These are phyloP conservation scores for Moringa oleifera DNA, from an alignment of 345 rosid species.

Conservation along the genomic window DNA sequence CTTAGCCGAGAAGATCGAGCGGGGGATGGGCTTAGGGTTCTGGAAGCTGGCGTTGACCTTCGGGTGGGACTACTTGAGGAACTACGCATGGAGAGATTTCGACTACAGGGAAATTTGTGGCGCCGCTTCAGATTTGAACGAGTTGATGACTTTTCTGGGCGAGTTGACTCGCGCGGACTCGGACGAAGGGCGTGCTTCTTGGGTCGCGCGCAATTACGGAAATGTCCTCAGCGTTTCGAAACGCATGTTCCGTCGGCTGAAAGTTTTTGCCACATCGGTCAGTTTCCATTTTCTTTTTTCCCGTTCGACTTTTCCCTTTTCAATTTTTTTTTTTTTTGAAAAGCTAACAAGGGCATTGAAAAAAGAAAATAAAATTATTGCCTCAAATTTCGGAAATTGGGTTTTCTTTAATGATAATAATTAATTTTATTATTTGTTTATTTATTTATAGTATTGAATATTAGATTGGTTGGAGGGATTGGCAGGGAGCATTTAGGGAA, in stretches of 20 bases:
- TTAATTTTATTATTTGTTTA: not conserved
- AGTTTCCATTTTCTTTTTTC: conserved; percentile 3
- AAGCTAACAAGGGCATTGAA: too few species aligned
- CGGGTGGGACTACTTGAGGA: conserved; percentile 72
- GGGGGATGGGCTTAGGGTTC: conserved; percentile 38
- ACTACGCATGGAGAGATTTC: conserved; percentile 66
- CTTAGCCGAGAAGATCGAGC: conserved; percentile 50
- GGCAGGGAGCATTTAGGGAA: conserved; percentile 65
- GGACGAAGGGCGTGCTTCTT: conserved; percentile 41
- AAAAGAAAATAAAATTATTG: too few species aligned
- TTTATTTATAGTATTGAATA: not conserved
- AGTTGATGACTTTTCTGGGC: conserved; percentile 36
- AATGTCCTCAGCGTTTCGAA: conserved; percentile 42
- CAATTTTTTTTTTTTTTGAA: too few species aligned
- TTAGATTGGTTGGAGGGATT: not conserved
- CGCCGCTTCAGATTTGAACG: conserved; percentile 55
- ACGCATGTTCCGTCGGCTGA: conserved; percentile 38
- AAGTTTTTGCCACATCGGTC: conserved; percentile 52
- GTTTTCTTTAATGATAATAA: not conserved
- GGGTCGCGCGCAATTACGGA: conserved; percentile 46
- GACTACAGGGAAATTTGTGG: conserved; percentile 47
- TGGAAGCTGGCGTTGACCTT: conserved; percentile 47
- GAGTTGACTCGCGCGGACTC: conserved; percentile 46
- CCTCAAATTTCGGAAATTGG: not conserved
- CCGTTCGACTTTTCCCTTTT: too few species aligned